These are phyloP conservation scores for Pezizomycotina sp. DNA, from an alignment of 2,329 filamentous ascomycete species.

Conservation along the genomic window DNA sequence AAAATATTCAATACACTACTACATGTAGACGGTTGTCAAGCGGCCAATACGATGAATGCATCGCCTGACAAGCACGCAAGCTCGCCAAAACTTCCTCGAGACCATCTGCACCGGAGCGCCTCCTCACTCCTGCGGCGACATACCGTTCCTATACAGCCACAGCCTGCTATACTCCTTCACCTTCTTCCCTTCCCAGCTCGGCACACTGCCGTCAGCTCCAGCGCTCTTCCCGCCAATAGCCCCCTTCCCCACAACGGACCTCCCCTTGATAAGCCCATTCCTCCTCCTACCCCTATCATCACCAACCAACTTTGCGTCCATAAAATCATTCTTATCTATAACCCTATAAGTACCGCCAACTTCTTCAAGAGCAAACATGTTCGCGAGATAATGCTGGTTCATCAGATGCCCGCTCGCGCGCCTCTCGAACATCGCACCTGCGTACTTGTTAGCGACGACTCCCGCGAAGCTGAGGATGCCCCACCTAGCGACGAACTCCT, in stretches of 20 bases:
- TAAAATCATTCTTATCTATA: conserved; percentile 4
- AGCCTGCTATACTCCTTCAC: conserved; percentile 18
- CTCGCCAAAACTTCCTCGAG: too few relatives aligned
- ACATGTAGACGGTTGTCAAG: too few relatives aligned
- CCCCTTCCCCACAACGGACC: neutral
- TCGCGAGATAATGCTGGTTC: conserved; percentile 45
- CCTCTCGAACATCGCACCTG: too few relatives aligned
- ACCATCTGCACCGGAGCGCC: too few relatives aligned
- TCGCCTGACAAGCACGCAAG: too few relatives aligned
- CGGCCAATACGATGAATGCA: too few relatives aligned
- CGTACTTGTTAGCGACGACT: conserved; percentile 32
- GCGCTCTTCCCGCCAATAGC: neutral
- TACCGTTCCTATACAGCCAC: conserved; percentile 18
- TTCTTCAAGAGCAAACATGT: conserved; percentile 40
- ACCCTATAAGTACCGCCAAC: conserved; percentile 10
- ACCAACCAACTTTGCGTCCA: conserved; percentile 1
- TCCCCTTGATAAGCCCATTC: neutral
- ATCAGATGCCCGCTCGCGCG: conserved; percentile 42
- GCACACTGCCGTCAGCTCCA: conserved; percentile 1
- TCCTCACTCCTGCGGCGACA: conserved; percentile 9
- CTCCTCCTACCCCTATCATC: conserved; percentile 1
- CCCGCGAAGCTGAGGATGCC: conserved; percentile 53
- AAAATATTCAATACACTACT: too few relatives aligned
- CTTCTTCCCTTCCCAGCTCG: conserved; percentile 12
- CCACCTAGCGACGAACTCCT: conserved; percentile 58